Conservation (phyloP, 495 filamentous ascomycete species). For the Aspergillus indologenus region DNA sequence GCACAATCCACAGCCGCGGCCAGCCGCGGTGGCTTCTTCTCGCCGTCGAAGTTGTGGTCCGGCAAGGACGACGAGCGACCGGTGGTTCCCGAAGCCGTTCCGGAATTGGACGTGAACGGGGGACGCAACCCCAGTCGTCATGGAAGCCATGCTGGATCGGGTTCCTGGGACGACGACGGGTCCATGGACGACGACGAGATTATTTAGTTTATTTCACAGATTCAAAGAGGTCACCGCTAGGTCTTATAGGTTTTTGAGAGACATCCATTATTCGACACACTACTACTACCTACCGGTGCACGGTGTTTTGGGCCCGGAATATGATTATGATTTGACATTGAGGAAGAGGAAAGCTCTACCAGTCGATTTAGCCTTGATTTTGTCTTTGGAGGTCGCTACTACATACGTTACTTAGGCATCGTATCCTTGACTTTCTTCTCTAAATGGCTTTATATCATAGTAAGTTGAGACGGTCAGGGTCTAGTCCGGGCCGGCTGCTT, state of each 20-base stretch:
- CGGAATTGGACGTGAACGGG: conserved; percentile 7
- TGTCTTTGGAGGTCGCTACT: too few relatives aligned
- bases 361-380: too few relatives aligned
- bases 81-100: conserved; percentile 8
- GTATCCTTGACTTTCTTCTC: too few relatives aligned
- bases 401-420: too few relatives aligned
- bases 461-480: too few relatives aligned
- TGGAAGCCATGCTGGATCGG: conserved; percentile 21
- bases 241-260: too few relatives aligned
- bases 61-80: conserved; percentile 14
- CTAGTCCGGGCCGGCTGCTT: background rate
- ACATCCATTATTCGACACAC: too few relatives aligned
- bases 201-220: conserved; percentile 18
- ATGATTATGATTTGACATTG: too few relatives aligned
- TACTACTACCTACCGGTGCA: background rate
- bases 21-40: conserved; percentile 18
- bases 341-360: too few relatives aligned
- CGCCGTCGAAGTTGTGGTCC: conserved; percentile 12
- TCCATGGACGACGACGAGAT: conserved; percentile 41
- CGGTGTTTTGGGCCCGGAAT: too few relatives aligned
- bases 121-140: conserved; percentile 23
- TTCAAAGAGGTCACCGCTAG: too few relatives aligned
- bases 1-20: conserved; percentile 10
- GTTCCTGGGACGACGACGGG: conserved; percentile 11
- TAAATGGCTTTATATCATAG: too few relatives aligned